These are phyloP conservation scores for Fimicolochytrium jonesii DNA, from an alignment of 192 early-diverging fungal species.

Conservation along the genomic window DNA sequence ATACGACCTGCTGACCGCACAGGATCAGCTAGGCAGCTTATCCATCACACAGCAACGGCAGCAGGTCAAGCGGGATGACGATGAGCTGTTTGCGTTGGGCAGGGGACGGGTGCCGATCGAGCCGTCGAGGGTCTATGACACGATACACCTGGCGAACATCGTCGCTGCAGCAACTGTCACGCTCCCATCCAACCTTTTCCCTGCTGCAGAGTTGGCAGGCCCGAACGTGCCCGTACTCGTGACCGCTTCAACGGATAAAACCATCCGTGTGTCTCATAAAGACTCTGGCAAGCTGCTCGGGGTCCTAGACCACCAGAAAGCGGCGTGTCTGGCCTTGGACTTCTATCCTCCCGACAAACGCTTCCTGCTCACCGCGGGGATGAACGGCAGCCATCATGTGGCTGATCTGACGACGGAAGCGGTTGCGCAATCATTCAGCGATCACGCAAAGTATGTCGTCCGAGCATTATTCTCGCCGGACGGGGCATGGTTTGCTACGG, in stretches of 20 bases:
- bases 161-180: constrained; percentile 40
- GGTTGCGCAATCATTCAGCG: constrained; percentile 53
- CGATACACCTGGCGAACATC: constrained; percentile 58
- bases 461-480: constrained; percentile 55
- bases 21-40: background rate
- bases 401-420: constrained; percentile 26
- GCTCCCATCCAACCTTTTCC: constrained; percentile 18
- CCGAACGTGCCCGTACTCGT: constrained; percentile 36
- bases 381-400: constrained; percentile 34
- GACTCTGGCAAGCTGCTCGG: constrained; percentile 35
- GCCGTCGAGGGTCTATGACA: constrained; percentile 25
- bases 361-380: constrained; percentile 20
- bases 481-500: constrained; percentile 57
- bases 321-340: constrained; percentile 58
- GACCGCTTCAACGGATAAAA: constrained; percentile 60
- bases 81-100: constrained; percentile 36
- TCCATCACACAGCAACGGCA: too few relatives aligned
- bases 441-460: constrained; percentile 70
- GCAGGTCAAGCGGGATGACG: constrained; percentile 12
- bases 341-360: constrained; percentile 50
- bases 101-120: constrained; percentile 36
- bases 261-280: constrained; percentile 49
- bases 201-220: constrained; percentile 14
- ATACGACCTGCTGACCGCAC: constrained; percentile 9
- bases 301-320: constrained; percentile 48